A percentile compares a stretch with the other conserved stretches of the same genome.
phyloP scores from a whole-genome alignment of 371 early-diverging fungal species.

The Apophysomyces ossiformis region DNA sequence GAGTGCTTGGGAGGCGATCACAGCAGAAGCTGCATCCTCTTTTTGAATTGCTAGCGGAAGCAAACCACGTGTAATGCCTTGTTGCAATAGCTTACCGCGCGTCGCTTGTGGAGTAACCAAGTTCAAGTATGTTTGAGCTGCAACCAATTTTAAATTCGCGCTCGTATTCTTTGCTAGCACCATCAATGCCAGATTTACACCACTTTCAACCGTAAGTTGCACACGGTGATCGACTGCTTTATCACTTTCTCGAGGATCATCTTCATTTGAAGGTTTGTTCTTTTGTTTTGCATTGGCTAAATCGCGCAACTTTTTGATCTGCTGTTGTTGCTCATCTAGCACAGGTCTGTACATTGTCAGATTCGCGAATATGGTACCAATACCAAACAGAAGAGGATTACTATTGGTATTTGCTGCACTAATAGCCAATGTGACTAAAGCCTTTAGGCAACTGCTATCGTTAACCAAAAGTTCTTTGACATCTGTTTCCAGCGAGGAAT shows the following conservation, averaged over 20 bases:
- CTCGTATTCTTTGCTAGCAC: constrained; percentile 62
- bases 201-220: constrained; percentile 55
- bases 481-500: constrained; percentile 62
- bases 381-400: constrained; percentile 64
- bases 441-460: constrained; percentile 60
- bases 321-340: constrained; percentile 80
- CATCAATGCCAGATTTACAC: constrained; percentile 62
- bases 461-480: constrained; percentile 67
- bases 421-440: constrained; percentile 56
- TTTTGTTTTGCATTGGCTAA: constrained; percentile 57
- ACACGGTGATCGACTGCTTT: constrained; percentile 67
- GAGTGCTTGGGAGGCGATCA: constrained; percentile 77
- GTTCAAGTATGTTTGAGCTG: constrained; percentile 70
- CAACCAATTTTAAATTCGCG: constrained; percentile 59
- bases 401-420: constrained; percentile 43
- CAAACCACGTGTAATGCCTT: constrained; percentile 76
- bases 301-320: constrained; percentile 75
- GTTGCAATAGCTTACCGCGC: constrained; percentile 84
- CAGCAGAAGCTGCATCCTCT: constrained; percentile 21
- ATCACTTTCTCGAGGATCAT: constrained; percentile 63
- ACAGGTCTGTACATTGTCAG: constrained; percentile 71
- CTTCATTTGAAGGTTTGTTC: constrained; percentile 34
- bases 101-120: constrained; percentile 71
- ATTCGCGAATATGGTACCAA: constrained; percentile 73
- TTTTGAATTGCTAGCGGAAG: constrained; percentile 47